These are phyloP conservation scores for Blastomyces emzantsi DNA, from an alignment of 2,329 filamentous ascomycete species.

Conservation along the genomic window DNA sequence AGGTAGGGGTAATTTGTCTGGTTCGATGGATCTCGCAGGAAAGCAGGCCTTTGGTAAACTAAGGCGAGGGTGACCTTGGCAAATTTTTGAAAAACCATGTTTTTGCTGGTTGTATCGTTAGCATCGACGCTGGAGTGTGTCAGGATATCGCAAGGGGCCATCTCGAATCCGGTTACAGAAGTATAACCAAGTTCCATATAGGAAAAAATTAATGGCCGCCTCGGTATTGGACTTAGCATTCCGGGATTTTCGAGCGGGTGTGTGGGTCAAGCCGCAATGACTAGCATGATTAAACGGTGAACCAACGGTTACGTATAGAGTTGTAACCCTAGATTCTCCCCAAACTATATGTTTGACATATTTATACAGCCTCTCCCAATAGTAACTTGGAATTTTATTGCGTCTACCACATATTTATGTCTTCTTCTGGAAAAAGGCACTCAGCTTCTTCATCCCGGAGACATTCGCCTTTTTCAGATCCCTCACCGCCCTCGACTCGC, in stretches of 20 bases:
- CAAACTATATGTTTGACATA: neutral
- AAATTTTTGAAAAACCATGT: neutral
- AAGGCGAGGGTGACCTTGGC: neutral
- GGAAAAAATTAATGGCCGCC: neutral
- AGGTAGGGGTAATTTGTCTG: neutral
- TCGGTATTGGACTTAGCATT: neutral
- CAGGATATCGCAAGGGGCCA: neutral
- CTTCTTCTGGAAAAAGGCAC: constrained; percentile 74
- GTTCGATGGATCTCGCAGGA: neutral
- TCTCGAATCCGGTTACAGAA: neutral
- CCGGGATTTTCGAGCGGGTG: neutral
- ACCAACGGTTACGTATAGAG: too few species aligned
- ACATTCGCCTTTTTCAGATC: constrained; percentile 85
- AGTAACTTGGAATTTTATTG: neutral
- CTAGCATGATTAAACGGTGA: neutral
- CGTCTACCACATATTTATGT: neutral
- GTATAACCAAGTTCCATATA: neutral
- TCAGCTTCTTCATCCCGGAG: constrained; percentile 93
- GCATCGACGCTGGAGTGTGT: neutral
- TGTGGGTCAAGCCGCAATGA: neutral
- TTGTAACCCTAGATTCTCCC: neutral
- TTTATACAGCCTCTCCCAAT: neutral
- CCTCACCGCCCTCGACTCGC: constrained; percentile 64
- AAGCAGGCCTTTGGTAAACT: too few species aligned
- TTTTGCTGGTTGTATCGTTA: neutral